Evolutionary conservation across 1,139 yeast species (phyloP), one percentile per base, ranked within the genome.

Genomic region (Saccharomycopsis hybrid): DNA sequence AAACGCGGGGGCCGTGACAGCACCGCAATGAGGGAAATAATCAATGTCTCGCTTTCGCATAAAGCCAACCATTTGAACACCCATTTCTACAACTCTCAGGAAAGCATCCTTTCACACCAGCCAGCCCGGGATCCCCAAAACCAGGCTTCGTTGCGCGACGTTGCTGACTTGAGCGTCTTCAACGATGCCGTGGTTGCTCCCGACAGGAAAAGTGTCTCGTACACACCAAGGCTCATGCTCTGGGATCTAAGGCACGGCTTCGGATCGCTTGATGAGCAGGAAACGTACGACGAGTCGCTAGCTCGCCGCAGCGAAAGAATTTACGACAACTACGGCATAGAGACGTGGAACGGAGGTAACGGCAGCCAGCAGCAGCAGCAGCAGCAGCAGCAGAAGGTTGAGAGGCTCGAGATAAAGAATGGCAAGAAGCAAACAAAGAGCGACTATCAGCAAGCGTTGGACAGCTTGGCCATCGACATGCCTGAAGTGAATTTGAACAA

Each of bases 1-100:
- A n/a, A n/a, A n/a, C n/a, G n/a, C n/a, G n/a, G n/a, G n/a, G n/a
- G n/a, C n/a, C n/a, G n/a, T n/a, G n/a, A n/a, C n/a, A n/a, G n/a
- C n/a, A n/a, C 38, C 8, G 11, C 27, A 35, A 85, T 85, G 94
- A 80, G 74, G 53, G 96, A 90, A 60, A 70, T 86, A 1, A 66
- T 90, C 13, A 84, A 78, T 25, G 55, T 89, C 1, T 80, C 95
- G 3, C 70, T 80, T 7, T 87, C 96, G 0, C 88, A 83, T 11
- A 63, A 71, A 38, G 76, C 96, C 0, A 87, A 86, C 59, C 92
- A 85, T 62, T 65, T 86, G 9, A 65, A 76, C 3, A 77, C 96
- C 0, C 96, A 87, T 59, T 81, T 87, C 59, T 87, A 81, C 69
- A 89, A 92, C 60, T 67, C 78, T 13, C 96, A 88, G 63, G 94